These are phyloP conservation scores for Volvox africanus DNA, from an alignment of 139 green algal genomes.

Conservation along the genomic window DNA sequence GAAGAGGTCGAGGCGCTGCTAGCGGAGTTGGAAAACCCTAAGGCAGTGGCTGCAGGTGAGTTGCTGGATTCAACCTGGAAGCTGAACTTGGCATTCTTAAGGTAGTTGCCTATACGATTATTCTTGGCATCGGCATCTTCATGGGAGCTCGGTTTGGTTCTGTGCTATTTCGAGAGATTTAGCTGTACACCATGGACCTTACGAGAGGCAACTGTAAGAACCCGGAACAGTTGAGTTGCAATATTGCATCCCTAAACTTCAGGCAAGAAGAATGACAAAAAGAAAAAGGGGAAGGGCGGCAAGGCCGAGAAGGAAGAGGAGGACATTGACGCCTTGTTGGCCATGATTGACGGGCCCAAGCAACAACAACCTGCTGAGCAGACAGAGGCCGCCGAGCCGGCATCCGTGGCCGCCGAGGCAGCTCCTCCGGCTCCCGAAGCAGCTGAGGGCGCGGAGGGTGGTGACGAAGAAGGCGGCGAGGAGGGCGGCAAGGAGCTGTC, in stretches of 20 bases:
- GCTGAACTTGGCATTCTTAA: no score
- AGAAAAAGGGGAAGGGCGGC: constrained; percentile 64
- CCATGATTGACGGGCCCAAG: constrained; percentile 73
- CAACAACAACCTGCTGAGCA: constrained; percentile 22
- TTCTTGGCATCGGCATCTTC: no score
- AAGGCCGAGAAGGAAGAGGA: constrained; percentile 66
- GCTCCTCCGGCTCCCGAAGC: constrained; percentile 31
- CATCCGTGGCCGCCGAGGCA: constrained; percentile 22
- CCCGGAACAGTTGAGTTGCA: no score
- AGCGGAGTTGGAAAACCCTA: constrained; percentile 78
- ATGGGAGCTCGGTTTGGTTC: no score
- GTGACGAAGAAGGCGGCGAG: constrained; percentile 28
- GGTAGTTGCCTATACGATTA: no score
- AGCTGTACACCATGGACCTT: no score
- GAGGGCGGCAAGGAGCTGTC: constrained; percentile 73
- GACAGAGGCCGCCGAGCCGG: constrained; percentile 42
- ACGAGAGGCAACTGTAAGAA: no score
- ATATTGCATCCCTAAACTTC: not conserved
- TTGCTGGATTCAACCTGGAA: no score
- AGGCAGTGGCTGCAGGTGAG: constrained; percentile 18
- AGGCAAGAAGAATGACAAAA: constrained; percentile 58
- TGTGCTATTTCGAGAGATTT: no score
- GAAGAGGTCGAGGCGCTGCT: constrained; percentile 78
- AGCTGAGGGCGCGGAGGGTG: constrained; percentile 55
- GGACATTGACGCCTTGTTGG: constrained; percentile 81